Percentiles rank a stretch among this genome's conserved stretches.
phyloP scores from a whole-genome alignment of 1,139 yeast species.

The Saccharomyces hybrid region DNA sequence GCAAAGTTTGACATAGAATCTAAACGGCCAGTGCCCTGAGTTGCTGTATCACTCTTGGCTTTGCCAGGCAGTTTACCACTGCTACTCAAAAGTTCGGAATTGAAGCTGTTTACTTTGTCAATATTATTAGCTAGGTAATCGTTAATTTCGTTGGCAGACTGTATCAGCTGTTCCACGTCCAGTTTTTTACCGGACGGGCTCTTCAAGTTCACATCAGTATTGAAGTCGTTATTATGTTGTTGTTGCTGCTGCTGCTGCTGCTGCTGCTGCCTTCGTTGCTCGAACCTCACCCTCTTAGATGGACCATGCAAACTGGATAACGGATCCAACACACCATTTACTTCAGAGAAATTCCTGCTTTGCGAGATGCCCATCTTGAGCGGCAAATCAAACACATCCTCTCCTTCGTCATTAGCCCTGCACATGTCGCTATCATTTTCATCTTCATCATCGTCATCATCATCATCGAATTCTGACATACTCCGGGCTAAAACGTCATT shows the following conservation, averaged over 20 bases:
- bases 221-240: constrained; percentile 2
- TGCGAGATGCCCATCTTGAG: constrained; percentile 16
- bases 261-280: neutral
- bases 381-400: constrained; percentile 23
- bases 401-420: constrained; percentile 6
- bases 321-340: constrained; percentile 12
- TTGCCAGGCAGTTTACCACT: constrained; percentile 6
- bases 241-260: constrained; percentile 2
- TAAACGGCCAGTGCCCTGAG: constrained; percentile 20
- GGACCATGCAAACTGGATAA: constrained; percentile 2
- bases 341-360: constrained; percentile 22
- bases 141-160: constrained; percentile 26
- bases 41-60: constrained; percentile 19
- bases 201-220: constrained; percentile 3
- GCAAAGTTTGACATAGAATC: constrained; percentile 30
- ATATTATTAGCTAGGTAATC: constrained; percentile 24
- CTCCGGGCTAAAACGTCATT: constrained; percentile 9
- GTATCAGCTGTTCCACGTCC: constrained; percentile 27
- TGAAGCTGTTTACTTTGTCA: constrained; percentile 20
- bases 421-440: constrained; percentile 7
- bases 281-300: constrained; percentile 19
- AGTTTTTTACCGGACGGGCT: constrained; percentile 13
- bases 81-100: constrained; percentile 15
- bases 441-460: constrained; percentile 10
- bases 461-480: constrained; percentile 12